Percentiles rank a stretch among this genome's conserved stretches.
Evolutionary conservation across 2,329 filamentous ascomycete species (phyloP).

Genomic region (Pseudocercospora vitis): DNA sequence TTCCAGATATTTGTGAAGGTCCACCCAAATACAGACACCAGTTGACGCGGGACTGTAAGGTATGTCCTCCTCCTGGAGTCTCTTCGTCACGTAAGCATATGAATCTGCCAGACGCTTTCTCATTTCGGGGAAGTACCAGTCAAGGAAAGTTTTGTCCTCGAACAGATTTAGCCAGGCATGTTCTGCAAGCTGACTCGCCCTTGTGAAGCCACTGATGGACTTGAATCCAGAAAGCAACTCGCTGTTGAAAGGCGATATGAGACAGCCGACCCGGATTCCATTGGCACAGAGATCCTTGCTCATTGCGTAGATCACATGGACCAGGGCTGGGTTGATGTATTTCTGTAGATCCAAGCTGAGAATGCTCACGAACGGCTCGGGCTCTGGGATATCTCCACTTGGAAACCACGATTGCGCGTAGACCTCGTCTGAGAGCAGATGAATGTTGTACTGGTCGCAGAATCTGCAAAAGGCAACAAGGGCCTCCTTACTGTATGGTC

Average conservation of each 20-base stretch:
- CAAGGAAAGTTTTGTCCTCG: neutral
- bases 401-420: constrained; percentile 9
- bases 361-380: neutral
- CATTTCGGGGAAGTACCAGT: constrained; percentile 7
- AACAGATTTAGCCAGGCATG: constrained; percentile 8
- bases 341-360: constrained; percentile 6
- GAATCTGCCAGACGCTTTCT: constrained; percentile 4
- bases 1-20: neutral
- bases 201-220: constrained; percentile 5
- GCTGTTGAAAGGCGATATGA: constrained; percentile 13
- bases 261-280: constrained; percentile 4
- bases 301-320: constrained; percentile 12
- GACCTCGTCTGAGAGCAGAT: constrained; percentile 13
- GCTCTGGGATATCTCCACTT: neutral
- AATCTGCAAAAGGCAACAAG: constrained; percentile 4
- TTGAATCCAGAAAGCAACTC: constrained; percentile 10
- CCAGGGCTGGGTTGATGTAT: constrained; percentile 9
- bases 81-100: constrained; percentile 3
- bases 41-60: constrained; percentile 1
- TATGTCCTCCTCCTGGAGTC: constrained; percentile 1
- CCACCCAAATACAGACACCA: constrained; percentile 9
- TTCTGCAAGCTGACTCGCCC: constrained; percentile 11
- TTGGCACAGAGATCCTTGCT: constrained; percentile 11
- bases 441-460: constrained; percentile 10
- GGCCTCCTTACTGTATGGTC: constrained; percentile 5